These are phyloP conservation scores for Phytophthora pini DNA, from an alignment of 352 stramenopile species.

Conservation along the genomic window DNA sequence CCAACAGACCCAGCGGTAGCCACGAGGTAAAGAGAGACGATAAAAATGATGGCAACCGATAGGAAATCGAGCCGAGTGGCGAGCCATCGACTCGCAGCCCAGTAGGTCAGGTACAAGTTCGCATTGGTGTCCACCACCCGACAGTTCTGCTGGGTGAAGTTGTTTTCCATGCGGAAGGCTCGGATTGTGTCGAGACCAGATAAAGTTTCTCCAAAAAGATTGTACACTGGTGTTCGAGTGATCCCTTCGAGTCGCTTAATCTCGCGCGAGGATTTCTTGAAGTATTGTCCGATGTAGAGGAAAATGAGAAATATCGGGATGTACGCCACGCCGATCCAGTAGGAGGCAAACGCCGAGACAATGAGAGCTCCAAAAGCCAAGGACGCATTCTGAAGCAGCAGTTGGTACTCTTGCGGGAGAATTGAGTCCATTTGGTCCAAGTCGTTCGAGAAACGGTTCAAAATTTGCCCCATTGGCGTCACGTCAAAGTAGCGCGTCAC, in stretches of 20 bases:
- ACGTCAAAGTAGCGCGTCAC: slow-evolving; percentile 69
- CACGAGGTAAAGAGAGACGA: slow-evolving; percentile 91
- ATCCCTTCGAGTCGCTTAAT: slow-evolving; percentile 95
- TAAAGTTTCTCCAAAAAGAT: slow-evolving; percentile 92
- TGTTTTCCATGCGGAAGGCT: slow-evolving; percentile 52
- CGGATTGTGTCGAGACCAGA: slow-evolving; percentile 93
- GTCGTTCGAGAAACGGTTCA: slow-evolving; percentile 70
- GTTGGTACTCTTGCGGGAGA: slow-evolving; percentile 46
- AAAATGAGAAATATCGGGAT: slow-evolving; percentile 70
- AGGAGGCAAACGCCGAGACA: slow-evolving; percentile 46
- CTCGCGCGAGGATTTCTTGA: slow-evolving; percentile 81
- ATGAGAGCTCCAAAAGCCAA: slow-evolving; percentile 42
- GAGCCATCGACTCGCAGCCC: slow-evolving; percentile 88
- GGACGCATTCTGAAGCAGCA: slow-evolving; percentile 41
- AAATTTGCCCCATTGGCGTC: slow-evolving; percentile 60
- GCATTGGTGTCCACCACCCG: slow-evolving; percentile 45
- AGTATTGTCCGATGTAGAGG: slow-evolving; percentile 76
- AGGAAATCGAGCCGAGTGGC: slow-evolving; percentile 89
- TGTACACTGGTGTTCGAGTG: slow-evolving; percentile 89
- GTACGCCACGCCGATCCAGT: slow-evolving; percentile 57
- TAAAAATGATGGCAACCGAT: slow-evolving; percentile 85
- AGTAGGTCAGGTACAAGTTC: slow-evolving; percentile 49
- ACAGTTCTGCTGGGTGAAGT: slow-evolving; percentile 43
- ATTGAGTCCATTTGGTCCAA: slow-evolving; percentile 60
- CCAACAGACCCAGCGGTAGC: slow-evolving; percentile 41